Base-by-base conservation (phyloP, 306 rosid species). In the Ziziphus jujuba region DNA sequence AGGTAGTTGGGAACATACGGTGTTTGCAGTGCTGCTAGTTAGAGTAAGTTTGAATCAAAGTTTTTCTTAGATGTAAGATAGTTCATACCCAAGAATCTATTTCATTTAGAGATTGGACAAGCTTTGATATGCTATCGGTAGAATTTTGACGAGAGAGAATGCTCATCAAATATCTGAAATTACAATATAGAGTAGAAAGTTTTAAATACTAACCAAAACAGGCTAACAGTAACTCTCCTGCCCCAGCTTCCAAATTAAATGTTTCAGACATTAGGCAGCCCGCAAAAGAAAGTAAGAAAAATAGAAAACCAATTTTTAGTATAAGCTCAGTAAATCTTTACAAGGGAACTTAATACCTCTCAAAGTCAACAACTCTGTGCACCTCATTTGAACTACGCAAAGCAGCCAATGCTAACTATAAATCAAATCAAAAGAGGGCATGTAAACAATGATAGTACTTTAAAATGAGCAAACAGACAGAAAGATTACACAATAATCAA, bases 321-420 rank as follows among this genome's bases (percentile, higher is more conserved):
- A 6, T 40, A 69, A 64, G 38, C 21, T 6, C 24, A 8, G 14
- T 69, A 56, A 63, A 72, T 70, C 49, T 48, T 13, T 12, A 72
- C 15, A 61, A 34, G 21, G 66, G 36, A 36, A 31, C 19, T 68
- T 59, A 66, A 38, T 50, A 87, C 99, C 97, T 77, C 67, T 90
- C 85, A 23, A 87, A 93, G 84, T 85, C 95, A 9, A 84, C 48
- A 70, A 87, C 87, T 71, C 71, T 53, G 64, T 81, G 90, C 65
- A 68, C 80, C 72, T 75, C 85, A 80, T 88, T 84, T 73, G 96
- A 84, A 69, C 71, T 80, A 23, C 87, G 87, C 75, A 90, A 75
- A 55, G 91, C 90, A 70, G 99, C 89, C 83, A 93, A 77, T 20
- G 95, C 92, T 74, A 93, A 74, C 96, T 90, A 84, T 84, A n/a